Evolutionary conservation across 2,329 filamentous ascomycete species (phyloP).

Genomic region (Aspergillus sclerotialis): DNA sequence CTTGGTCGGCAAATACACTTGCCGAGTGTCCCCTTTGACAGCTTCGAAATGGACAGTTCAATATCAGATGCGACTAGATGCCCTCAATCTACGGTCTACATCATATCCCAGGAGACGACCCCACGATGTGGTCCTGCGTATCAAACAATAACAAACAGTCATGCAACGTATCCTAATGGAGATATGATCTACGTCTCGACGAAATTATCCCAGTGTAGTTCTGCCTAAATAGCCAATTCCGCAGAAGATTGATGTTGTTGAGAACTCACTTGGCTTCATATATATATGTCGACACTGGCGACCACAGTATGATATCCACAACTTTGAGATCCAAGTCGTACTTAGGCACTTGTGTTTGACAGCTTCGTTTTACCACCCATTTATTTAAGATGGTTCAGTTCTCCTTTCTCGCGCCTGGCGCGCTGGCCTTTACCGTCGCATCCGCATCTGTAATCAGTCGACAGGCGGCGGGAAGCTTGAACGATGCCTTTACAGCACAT

Average conservation of each 20-base stretch:
- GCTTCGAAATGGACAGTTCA: too few species aligned
- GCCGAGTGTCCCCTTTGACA: too few species aligned
- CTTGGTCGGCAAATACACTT: too few species aligned
- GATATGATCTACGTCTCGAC: background rate
- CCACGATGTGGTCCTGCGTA: too few species aligned
- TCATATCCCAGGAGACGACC: too few species aligned
- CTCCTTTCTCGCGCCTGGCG: background rate
- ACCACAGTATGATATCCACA: background rate
- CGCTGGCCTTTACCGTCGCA: background rate
- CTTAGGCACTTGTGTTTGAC: too few species aligned
- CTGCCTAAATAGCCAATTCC: background rate
- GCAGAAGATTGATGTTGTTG: background rate
- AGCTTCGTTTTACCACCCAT: background rate
- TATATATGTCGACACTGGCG: background rate
- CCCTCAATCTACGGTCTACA: too few species aligned
- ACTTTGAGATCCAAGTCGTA: background rate
- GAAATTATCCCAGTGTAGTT: background rate
- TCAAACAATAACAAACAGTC: too few species aligned
- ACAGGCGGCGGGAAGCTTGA: conserved; percentile 35
- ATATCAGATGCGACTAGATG: too few species aligned
- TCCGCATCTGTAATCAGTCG: conserved; percentile 3
- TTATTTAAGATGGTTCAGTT: background rate
- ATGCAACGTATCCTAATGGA: background rate
- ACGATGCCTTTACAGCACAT: conserved; percentile 50
- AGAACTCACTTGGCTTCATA: background rate